These are phyloP conservation scores for Endocarpon pusillum DNA, from an alignment of 495 filamentous ascomycete genomes.

Conservation along the genomic window DNA sequence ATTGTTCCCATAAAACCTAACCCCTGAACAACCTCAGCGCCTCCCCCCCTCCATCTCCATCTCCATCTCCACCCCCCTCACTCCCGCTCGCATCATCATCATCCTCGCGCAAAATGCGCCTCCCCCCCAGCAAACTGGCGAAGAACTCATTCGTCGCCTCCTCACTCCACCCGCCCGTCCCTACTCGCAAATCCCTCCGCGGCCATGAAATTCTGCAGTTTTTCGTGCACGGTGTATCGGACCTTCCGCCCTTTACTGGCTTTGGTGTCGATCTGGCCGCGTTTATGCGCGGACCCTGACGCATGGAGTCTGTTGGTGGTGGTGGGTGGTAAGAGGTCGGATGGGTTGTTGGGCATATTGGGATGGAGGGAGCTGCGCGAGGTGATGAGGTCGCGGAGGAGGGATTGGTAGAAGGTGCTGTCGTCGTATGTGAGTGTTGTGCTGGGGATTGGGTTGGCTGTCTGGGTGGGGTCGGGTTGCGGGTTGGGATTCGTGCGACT, in stretches of 20 bases:
- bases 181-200: slow-evolving; percentile 42
- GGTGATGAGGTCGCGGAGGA: slow-evolving; percentile 32
- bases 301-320: slow-evolving; percentile 56
- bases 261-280: slow-evolving; percentile 74
- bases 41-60: slow-evolving; percentile 40
- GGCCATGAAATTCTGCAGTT: slow-evolving; percentile 95
- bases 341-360: slow-evolving; percentile 18
- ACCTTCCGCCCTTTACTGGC: slow-evolving; percentile 93
- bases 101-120: slow-evolving; percentile 53
- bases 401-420: slow-evolving; percentile 77
- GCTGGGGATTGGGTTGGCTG: slow-evolving; percentile 7
- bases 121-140: slow-evolving; percentile 70
- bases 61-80: slow-evolving; percentile 33
- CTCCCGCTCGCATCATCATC: slow-evolving; percentile 33
- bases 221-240: slow-evolving; percentile 86
- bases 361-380: slow-evolving; percentile 27
- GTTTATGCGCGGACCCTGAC: too few relatives aligned
- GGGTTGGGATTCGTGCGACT: too few relatives aligned
- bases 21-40: slow-evolving; percentile 61
- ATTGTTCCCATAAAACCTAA: slow-evolving; percentile 18
- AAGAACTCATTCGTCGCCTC: slow-evolving; percentile 76
- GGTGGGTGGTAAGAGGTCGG: slow-evolving; percentile 11
- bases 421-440: slow-evolving; percentile 60
- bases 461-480: too few relatives aligned
- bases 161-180: slow-evolving; percentile 58